Evolutionary conservation across 2,329 filamentous ascomycete species (phyloP), one percentile per base, ranked within the genome.

Genomic region (Neopestalotiopsis sp.): DNA sequence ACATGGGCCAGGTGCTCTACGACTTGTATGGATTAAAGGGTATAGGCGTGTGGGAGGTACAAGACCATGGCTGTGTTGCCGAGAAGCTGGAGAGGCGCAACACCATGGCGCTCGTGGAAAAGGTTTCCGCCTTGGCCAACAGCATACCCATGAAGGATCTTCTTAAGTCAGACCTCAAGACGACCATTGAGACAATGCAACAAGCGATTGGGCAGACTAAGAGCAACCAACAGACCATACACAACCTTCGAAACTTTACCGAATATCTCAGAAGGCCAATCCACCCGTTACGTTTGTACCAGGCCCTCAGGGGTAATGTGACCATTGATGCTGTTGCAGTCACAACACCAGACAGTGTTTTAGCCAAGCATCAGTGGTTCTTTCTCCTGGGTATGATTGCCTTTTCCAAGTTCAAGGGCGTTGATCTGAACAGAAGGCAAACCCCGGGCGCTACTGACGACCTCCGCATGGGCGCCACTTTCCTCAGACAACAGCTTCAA

Each of bases 131-230:
- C 45, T 90, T 98, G 69, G 94, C 94, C 2, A 91, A 91, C 64
- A 91, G 92, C 70, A 91, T 98, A 85, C 91, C 93, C 28, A 92
- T 97, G 83, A 97, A 95, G 75, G 96, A 98, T 73, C 83, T 98
- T 20, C 89, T 94, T 17, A 98, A 97, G 79, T 96, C 94, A 17
- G 94, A 98, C 68, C 85, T 99, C 67, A 97, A 95, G 78, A 89
- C 87, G 17, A 94, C 94, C 0, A 96, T 99, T 69, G 96, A 99
- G 69, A 94, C 95, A 73, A 94, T 99, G 81, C 95, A 98, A 78
- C 91, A 94, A 73, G 91, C 93, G 5, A 91, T 98, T 67, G 94
- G 94, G 1, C 88, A 89, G 67, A 89, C 92, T 34, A 97, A 95
- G 78, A 89, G 91, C 13, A 92, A 91, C 1, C 89, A 93, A 5